Conservation (phyloP, 495 filamentous ascomycete species). For the Aspergillus sclerotioniger region DNA sequence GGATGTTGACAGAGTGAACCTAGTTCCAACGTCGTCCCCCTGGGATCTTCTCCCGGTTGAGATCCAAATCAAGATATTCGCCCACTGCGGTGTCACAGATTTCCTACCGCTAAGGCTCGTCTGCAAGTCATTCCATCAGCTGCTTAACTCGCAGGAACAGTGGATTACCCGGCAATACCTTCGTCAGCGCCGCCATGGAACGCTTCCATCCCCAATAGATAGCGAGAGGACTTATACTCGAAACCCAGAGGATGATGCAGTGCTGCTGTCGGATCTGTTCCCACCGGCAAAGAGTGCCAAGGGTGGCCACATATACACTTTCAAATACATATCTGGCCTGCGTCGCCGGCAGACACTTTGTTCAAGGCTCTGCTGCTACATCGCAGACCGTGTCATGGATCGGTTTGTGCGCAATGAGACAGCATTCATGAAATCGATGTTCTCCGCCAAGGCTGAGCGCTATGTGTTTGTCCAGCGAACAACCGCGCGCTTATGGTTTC, state of each 20-base stretch:
- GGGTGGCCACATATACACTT: constrained; percentile 46
- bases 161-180: constrained; percentile 43
- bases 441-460: constrained; percentile 33
- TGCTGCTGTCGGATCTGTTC: constrained; percentile 47
- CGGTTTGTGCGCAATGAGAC: constrained; percentile 35
- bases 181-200: constrained; percentile 44
- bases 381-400: constrained; percentile 46
- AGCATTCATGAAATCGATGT: constrained; percentile 31
- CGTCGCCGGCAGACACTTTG: constrained; percentile 41
- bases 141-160: constrained; percentile 40
- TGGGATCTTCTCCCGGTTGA: constrained; percentile 45
- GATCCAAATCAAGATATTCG: constrained; percentile 46
- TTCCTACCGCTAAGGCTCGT: constrained; percentile 39
- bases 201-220: constrained; percentile 44
- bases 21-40: constrained; percentile 28
- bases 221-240: constrained; percentile 41
- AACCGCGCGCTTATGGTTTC: constrained; percentile 36
- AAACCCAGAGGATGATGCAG: constrained; percentile 45
- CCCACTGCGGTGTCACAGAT: constrained; percentile 39
- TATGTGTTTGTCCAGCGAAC: constrained; percentile 34
- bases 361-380: constrained; percentile 40
- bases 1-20: constrained; percentile 18
- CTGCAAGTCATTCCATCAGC: constrained; percentile 38
- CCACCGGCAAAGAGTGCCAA: constrained; percentile 43
- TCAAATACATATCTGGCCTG: constrained; percentile 40